Conservation (phyloP, 768 basidiomycete genomes). For the Russula lepida region DNA sequence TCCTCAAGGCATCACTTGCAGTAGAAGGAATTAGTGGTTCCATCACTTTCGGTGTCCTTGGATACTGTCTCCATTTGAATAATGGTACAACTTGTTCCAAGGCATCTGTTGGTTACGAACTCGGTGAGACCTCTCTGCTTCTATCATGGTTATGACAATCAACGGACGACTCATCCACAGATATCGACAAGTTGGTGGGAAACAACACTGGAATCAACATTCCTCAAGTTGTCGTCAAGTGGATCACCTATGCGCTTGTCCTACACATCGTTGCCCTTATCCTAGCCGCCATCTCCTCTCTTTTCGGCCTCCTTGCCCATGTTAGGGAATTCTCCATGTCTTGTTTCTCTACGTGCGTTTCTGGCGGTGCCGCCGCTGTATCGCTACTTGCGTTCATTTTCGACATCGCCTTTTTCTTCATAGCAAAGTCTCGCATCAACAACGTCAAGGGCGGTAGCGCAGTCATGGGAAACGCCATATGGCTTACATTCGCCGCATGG, state of each 20-base stretch:
- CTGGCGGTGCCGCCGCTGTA: constrained; percentile 70
- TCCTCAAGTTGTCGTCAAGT: constrained; percentile 79
- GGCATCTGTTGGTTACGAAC: constrained; percentile 77
- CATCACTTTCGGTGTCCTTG: constrained; percentile 82
- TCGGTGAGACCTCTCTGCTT: constrained; percentile 45
- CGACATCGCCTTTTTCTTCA: constrained; percentile 85
- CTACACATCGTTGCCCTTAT: constrained; percentile 84
- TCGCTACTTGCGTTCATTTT: constrained; percentile 86
- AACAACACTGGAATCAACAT: constrained; percentile 59
- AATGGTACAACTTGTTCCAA: constrained; percentile 63
- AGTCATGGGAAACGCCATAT: constrained; percentile 78
- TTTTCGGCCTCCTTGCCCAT: constrained; percentile 85
- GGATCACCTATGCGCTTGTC: constrained; percentile 90
- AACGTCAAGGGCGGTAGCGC: constrained; percentile 63
- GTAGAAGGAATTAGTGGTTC: constrained; percentile 42
- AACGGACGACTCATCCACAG: constrained; percentile 32
- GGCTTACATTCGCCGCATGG: constrained; percentile 86
- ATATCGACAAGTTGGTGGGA: constrained; percentile 75
- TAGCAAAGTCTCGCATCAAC: constrained; percentile 81
- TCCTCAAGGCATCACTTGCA: constrained; percentile 67
- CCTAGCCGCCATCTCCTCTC: constrained; percentile 56
- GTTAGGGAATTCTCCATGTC: constrained; percentile 80
- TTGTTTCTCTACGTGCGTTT: constrained; percentile 73
- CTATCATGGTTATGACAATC: not conserved
- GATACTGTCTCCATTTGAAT: constrained; percentile 65